Evolutionary conservation across 176 grass and related monocot genomes (phyloP), one percentile per base, ranked within the genome.

Genomic region (Hordeum vulgare): DNA sequence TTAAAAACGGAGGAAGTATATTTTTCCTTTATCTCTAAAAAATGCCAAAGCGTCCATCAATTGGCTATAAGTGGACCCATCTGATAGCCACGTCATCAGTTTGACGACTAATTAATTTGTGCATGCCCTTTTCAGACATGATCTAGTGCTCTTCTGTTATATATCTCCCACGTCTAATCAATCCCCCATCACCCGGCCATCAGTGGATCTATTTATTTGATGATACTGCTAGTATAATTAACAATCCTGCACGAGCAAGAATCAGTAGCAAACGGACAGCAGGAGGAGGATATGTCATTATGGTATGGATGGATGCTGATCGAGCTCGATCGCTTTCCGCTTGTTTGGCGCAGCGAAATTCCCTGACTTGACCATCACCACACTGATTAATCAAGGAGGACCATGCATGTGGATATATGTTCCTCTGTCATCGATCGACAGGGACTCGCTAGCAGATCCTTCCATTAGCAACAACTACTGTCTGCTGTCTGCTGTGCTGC

Each of bases 371-470:
- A 42, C 40, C 35, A 68, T 42, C 10, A 42, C 40, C 35, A 68
- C 40, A 17, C 20, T 77, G 83, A 85, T 33, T 45, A 74, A 75
- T 33, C 60, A 74, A 75, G 59, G 58, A 81, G 68, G 69, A 58
- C 68, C 83, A 33, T 33, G 31, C 31, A 33, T 33, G 31, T 33
- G 31, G 31, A 35, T n/a, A 71, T 73, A 21, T 81, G 72, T 11
- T 42, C 40, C 40, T 64, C 78, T 56, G 40, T 10, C 63, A 8
- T 11, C 77, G 83, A 8, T 11, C 77, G 83, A 85, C 54, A 89
- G 26, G 29, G 83, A 89, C 83, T 77, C 3, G 13, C 70, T n/a
- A 89, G 85, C 88, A 64, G 78, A 85, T 65, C 64, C 25, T 72
- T 56, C 51, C 88, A 85, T 89, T 89, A 77, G 13, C 88, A 85